Conservation (phyloP, 192 early-diverging fungal genomes). For the Backusella westeae region DNA sequence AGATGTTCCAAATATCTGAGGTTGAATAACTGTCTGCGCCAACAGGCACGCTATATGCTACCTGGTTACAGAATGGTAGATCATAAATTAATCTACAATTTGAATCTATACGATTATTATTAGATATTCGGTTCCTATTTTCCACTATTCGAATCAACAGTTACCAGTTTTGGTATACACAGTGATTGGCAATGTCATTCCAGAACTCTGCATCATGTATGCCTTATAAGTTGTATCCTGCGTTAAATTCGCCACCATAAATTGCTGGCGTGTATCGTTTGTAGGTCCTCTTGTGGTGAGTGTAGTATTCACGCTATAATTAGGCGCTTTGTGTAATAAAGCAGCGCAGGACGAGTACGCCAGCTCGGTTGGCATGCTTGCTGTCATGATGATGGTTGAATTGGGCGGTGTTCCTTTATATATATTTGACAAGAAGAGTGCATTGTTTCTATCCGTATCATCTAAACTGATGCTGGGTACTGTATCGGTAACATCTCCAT, state of each 20-base stretch:
- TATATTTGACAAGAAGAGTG: conserved; percentile 30
- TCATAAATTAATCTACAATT: conserved; percentile 52
- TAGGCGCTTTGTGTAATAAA: conserved; percentile 13
- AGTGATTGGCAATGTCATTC: conserved; percentile 22
- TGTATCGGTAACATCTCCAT: not conserved
- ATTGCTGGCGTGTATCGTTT: conserved; percentile 33
- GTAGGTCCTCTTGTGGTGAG: conserved; percentile 35
- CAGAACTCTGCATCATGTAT: conserved; percentile 32
- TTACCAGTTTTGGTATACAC: conserved; percentile 36
- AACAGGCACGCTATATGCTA: conserved; percentile 52
- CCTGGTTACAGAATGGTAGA: conserved; percentile 48
- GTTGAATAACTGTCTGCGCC: not conserved
- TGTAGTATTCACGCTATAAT: conserved; percentile 30
- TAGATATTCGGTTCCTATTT: not conserved
- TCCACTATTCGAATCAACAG: not conserved
- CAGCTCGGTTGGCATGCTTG: conserved; percentile 31
- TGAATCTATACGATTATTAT: conserved; percentile 17
- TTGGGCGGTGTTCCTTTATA: conserved; percentile 19
- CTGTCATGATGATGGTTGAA: conserved; percentile 22
- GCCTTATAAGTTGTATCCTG: conserved; percentile 40
- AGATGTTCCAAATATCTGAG: conserved; percentile 20
- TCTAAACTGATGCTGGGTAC: conserved; percentile 20
- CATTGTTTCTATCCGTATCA: conserved; percentile 34
- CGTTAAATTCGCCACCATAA: conserved; percentile 35
- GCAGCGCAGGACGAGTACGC: conserved; percentile 49